phyloP scores from a whole-genome alignment of 306 rosid species.

The Trichosanthes cucumerina region DNA sequence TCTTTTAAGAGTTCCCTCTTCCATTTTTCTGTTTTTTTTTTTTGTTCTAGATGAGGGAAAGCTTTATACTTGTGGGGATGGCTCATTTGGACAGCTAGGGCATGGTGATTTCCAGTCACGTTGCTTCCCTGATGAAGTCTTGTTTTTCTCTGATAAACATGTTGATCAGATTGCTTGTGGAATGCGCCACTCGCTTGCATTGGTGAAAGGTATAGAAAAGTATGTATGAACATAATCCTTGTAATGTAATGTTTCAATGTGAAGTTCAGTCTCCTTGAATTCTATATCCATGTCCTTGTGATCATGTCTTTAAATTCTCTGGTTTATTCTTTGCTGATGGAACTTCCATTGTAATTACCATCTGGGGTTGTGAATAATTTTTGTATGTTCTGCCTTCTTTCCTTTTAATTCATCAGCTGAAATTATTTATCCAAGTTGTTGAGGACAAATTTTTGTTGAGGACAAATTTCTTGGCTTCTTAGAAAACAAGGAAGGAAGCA shows the following conservation, averaged over 20 bases:
- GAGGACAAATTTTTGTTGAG: background rate
- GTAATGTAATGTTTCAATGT: background rate
- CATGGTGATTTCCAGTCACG: slow-evolving; percentile 60
- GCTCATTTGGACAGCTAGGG: slow-evolving; percentile 95
- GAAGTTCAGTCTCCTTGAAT: background rate
- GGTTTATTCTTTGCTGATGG: background rate
- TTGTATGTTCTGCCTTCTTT: background rate
- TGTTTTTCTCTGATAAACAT: slow-evolving; percentile 38
- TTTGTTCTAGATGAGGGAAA: slow-evolving; percentile 36
- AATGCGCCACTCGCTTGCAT: slow-evolving; percentile 83
- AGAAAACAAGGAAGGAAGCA: background rate
- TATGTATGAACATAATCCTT: background rate
- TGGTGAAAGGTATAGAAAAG: slow-evolving; percentile 47
- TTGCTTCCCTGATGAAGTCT: slow-evolving; percentile 41
- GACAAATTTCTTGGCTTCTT: background rate
- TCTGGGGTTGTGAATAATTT: background rate
- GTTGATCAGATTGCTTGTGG: slow-evolving; percentile 73
- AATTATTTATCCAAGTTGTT: background rate
- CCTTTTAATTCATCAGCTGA: background rate
- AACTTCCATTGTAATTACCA: background rate
- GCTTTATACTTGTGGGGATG: slow-evolving; percentile 81
- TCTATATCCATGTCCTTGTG: background rate
- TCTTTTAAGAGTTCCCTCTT: background rate
- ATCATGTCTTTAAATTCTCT: background rate
- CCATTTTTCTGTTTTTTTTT: slow-evolving; percentile 15